Conservation (phyloP, 371 early-diverging fungal genomes). For the Amoeboaphelidium occidentale region DNA sequence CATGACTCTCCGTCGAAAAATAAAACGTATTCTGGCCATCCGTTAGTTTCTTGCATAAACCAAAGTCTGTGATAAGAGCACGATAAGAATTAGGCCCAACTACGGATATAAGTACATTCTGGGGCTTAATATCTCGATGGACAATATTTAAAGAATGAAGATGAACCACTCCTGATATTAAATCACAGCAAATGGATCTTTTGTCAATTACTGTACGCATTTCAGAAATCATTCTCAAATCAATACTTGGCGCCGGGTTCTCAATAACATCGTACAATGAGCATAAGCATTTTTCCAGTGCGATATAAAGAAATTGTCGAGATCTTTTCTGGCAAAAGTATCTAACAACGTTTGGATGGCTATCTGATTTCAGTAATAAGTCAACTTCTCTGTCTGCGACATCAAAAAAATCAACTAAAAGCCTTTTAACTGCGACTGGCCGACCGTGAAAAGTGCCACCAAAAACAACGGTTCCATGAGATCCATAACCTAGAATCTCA, state of each 20-base stretch:
- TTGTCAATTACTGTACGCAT: conserved; percentile 13
- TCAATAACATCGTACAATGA: conserved; percentile 32
- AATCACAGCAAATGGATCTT: conserved; percentile 35
- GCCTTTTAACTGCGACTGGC: conserved; percentile 75
- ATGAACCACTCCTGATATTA: conserved; percentile 56
- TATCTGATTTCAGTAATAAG: conserved; percentile 68
- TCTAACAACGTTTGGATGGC: conserved; percentile 88
- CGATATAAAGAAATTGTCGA: conserved; percentile 79
- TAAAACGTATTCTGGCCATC: conserved; percentile 82
- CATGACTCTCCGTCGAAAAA: conserved; percentile 37
- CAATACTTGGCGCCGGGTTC: conserved; percentile 2
- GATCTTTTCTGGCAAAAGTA: conserved; percentile 71
- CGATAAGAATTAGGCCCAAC: conserved; percentile 18
- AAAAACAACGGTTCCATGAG: conserved; percentile 89
- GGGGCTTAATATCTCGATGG: conserved; percentile 78
- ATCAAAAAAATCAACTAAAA: conserved; percentile 76
- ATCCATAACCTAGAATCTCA: conserved; percentile 45
- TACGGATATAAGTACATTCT: conserved; percentile 15
- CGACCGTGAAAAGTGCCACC: conserved; percentile 71
- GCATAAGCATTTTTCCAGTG: conserved; percentile 63
- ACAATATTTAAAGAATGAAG: conserved; percentile 80
- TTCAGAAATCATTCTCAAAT: not conserved
- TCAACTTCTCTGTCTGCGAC: conserved; percentile 79
- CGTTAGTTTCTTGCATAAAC: conserved; percentile 78
- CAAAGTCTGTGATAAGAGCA: conserved; percentile 88